Evolutionary conservation across 2,329 filamentous ascomycete genomes (phyloP).

Genomic region (Calcarisporium arbuscula): DNA sequence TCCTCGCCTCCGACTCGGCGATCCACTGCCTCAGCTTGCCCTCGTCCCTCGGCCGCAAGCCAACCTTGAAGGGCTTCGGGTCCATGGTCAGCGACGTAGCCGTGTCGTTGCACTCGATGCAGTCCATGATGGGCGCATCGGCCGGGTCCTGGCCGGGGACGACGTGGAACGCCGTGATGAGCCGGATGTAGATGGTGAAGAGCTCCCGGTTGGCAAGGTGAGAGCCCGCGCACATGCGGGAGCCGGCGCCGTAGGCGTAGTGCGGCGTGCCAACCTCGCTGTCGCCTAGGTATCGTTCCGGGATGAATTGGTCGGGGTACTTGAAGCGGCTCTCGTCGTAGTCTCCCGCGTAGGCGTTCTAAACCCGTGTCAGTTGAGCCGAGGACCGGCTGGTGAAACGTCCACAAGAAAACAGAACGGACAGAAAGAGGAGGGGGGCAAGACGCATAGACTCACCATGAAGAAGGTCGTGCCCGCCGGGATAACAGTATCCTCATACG

Average conservation of each 20-base stretch:
- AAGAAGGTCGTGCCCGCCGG: constrained; percentile 75
- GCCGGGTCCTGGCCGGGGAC: constrained; percentile 35
- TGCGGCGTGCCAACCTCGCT: constrained; percentile 51
- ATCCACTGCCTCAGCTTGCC: constrained; percentile 45
- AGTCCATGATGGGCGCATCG: constrained; percentile 48
- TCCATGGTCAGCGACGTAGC: constrained; percentile 55
- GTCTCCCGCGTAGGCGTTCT: constrained; percentile 69
- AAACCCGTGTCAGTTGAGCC: not conserved
- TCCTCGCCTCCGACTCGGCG: constrained; percentile 42
- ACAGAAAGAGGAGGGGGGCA: not conserved
- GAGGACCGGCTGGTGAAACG: not conserved
- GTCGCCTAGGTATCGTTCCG: constrained; percentile 61
- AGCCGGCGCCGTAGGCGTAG: constrained; percentile 57
- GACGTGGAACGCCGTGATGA: constrained; percentile 54
- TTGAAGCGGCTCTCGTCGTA: constrained; percentile 66
- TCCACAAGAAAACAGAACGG: too few relatives aligned
- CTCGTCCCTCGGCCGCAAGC: constrained; percentile 42
- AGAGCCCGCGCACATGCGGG: constrained; percentile 57
- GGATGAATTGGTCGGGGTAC: constrained; percentile 55
- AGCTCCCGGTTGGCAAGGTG: constrained; percentile 59
- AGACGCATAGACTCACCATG: constrained; percentile 44
- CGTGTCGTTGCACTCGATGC: constrained; percentile 49
- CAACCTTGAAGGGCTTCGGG: constrained; percentile 57
- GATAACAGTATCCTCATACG: constrained; percentile 60
- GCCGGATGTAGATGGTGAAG: constrained; percentile 52